Percentiles rank a stretch among this genome's conserved stretches.
These are phyloP conservation scores for Sequoiadendron giganteum DNA, from an alignment of 75 land plant genomes.

Conservation along the genomic window DNA sequence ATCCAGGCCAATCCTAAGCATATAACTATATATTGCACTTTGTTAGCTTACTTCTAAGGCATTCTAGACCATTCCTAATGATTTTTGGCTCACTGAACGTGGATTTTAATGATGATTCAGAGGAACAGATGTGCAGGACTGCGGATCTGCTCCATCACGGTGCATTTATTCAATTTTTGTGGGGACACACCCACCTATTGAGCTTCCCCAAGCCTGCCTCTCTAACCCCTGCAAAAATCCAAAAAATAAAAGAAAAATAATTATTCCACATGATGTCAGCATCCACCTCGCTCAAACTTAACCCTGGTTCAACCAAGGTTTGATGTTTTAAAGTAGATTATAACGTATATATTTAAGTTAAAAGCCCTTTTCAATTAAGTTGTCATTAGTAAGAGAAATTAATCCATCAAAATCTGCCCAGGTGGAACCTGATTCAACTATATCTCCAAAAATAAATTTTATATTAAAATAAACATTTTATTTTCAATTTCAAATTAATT, in stretches of 20 bases:
- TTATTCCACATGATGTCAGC: background rate
- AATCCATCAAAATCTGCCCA: too few species aligned
- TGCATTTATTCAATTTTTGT: slow-evolving; percentile 2
- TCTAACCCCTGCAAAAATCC: background rate
- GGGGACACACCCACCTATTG: slow-evolving; percentile 2
- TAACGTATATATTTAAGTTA: background rate
- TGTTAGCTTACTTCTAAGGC: background rate
- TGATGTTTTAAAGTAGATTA: background rate
- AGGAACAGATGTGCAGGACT: background rate
- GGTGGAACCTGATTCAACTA: too few species aligned
- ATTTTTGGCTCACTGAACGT: background rate
- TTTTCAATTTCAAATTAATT: too few species aligned
- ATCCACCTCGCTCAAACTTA: background rate
- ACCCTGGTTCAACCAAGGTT: background rate
- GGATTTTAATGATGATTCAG: background rate
- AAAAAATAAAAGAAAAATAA: background rate
- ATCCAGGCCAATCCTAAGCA: background rate
- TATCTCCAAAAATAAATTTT: too few species aligned
- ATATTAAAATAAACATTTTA: too few species aligned
- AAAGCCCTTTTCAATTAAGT: background rate
- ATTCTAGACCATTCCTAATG: background rate
- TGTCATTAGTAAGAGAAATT: too few species aligned
- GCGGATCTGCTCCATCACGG: background rate
- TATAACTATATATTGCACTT: background rate
- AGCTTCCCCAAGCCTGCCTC: background rate